Conservation (phyloP, 1,284 basidiomycete species). For the Trichosporon ovoides region DNA sequence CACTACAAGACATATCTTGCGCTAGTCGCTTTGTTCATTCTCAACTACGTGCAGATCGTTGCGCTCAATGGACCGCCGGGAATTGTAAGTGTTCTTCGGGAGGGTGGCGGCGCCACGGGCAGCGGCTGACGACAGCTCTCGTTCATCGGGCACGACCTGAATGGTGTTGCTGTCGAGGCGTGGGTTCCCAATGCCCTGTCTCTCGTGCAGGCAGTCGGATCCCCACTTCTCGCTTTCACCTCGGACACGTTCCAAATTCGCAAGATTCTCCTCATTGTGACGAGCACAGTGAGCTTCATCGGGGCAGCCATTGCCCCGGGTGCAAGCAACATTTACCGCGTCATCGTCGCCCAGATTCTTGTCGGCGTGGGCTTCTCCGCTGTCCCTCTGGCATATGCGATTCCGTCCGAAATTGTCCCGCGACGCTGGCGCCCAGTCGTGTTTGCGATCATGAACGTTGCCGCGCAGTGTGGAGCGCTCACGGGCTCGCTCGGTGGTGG, state of each 20-base stretch:
- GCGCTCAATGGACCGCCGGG: constrained; percentile 6
- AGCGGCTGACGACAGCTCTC: neutral
- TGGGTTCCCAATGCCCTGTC: constrained; percentile 14
- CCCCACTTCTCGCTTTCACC: constrained; percentile 7
- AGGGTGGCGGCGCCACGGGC: neutral
- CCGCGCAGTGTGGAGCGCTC: neutral
- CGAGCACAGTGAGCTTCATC: constrained; percentile 10
- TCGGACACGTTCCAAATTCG: constrained; percentile 16
- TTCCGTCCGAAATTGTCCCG: constrained; percentile 15
- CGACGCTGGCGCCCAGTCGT: constrained; percentile 8
- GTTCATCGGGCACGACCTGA: constrained; percentile 9
- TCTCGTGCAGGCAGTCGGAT: constrained; percentile 13
- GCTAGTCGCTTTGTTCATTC: neutral
- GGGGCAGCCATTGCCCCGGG: constrained; percentile 16
- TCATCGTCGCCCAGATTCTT: constrained; percentile 13
- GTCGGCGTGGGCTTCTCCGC: constrained; percentile 14
- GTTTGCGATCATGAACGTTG: constrained; percentile 6
- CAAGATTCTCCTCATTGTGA: constrained; percentile 6
- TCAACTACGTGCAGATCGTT: constrained; percentile 9
- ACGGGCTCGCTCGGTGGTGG: neutral
- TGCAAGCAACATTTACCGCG: constrained; percentile 12
- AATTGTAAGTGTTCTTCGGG: too few relatives aligned
- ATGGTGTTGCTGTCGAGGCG: neutral
- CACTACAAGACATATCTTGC: constrained; percentile 7
- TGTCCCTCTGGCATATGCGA: constrained; percentile 13